Base-by-base conservation (phyloP, 2,329 filamentous ascomycete genomes). In the Fusarium sp. region DNA sequence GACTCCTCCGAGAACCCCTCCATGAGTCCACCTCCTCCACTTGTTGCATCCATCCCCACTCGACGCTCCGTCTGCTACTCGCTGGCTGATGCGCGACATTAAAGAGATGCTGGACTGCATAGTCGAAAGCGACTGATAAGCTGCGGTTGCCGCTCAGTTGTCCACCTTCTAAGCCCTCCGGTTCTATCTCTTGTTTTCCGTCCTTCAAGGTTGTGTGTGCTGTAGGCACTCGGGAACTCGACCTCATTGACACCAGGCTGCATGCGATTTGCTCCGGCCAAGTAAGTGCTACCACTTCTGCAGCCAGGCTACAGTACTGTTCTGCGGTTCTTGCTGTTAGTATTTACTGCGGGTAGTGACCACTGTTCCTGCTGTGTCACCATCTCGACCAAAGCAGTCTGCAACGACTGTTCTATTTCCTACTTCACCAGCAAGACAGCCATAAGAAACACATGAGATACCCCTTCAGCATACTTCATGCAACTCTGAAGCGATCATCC, bases 101-200 rank as follows among this genome's bases (percentile, higher is more conserved):
- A 65, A 70, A 70, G 60, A 69, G 56, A 69, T 62, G 72, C 65
- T 66, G 62, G 66, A 52, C 61, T 70, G 62, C 61, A 73, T 66
- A 61, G 58, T 59, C 60, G 62, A 63, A 67, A 71, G 67, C 64
- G 55, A 74, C 72, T 74, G 72, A 74, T 74, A 74, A 74, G 72
- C 69, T 73, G 69, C 66, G 52, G 70, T 63, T 74, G 72, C 69
- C 72, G 69, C 72, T 70, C 68, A 70, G 65, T 56, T 69, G 62
- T 63, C 64, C 65, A 70, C 65, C 58, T 67, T 65, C 59, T 70
- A 53, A 67, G 65, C 72, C 65, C 62, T 69, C 50, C 55, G 58
- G 57, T 73, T 71, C 56, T 70, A 66, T 62, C 65, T 65, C 56
- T 59, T 66, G 56, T 52, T 57, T 70, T 58, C 46, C 42, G 65